Percentiles rank a stretch among this genome's conserved stretches.
These are phyloP conservation scores for Fusarium buxicola DNA, from an alignment of 2,329 filamentous ascomycete genomes.

Conservation along the genomic window DNA sequence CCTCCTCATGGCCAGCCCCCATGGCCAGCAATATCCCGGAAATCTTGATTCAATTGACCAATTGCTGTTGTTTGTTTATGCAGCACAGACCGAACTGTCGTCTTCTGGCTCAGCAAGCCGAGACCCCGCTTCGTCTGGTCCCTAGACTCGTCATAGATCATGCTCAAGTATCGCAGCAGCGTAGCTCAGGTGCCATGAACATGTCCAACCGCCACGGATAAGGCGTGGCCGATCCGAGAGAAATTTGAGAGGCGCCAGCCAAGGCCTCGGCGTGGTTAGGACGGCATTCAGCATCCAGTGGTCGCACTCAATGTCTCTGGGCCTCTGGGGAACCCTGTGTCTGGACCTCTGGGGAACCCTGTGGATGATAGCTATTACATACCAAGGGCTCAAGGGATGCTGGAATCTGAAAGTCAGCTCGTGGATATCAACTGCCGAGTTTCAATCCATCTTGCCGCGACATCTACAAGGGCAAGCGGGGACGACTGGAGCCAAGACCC, in stretches of 20 bases:
- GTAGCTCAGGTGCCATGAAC: not conserved
- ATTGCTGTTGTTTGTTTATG: conserved; percentile 5
- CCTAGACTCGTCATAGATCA: conserved; percentile 43
- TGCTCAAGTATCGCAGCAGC: conserved; percentile 21
- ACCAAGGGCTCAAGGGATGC: conserved; percentile 18
- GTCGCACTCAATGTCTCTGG: conserved; percentile 7
- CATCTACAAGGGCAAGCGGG: too few relatives aligned
- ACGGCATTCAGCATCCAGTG: conserved; percentile 28
- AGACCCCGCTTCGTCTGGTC: conserved; percentile 31
- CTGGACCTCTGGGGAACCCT: conserved; percentile 18
- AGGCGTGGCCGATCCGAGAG: conserved; percentile 11
- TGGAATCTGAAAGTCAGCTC: conserved; percentile 23
- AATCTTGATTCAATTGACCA: conserved; percentile 6
- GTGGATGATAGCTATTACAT: conserved; percentile 12
- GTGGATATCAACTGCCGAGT: conserved; percentile 12
- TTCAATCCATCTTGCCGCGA: not conserved
- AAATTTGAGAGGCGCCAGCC: conserved; percentile 30
- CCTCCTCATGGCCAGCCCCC: conserved; percentile 9
- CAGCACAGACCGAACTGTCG: conserved; percentile 4
- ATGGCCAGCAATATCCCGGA: conserved; percentile 13
- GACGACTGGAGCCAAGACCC: conserved; percentile 5
- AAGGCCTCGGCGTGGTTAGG: conserved; percentile 30
- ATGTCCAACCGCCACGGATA: conserved; percentile 18
- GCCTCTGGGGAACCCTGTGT: conserved; percentile 16
- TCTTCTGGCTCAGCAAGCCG: conserved; percentile 10